Conservation (phyloP, 345 rosid genomes). For the Syzygium grande region DNA sequence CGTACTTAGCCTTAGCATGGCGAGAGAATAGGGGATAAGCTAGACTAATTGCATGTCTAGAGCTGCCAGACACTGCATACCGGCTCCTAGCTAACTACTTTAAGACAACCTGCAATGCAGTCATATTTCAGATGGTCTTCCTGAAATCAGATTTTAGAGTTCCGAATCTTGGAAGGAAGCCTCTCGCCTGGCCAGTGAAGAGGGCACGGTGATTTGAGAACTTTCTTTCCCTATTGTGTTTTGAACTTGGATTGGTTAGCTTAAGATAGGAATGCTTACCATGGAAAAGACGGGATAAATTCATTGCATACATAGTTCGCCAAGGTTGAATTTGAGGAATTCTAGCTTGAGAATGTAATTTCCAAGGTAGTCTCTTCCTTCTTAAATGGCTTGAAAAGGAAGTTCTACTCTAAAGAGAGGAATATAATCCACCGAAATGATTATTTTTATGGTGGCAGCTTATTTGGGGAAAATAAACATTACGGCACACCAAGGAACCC, state of each 20-base stretch:
- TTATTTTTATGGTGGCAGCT: conserved; percentile 1
- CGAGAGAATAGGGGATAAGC: neutral
- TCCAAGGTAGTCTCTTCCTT: neutral
- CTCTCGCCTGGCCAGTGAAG: neutral
- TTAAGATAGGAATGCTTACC: neutral
- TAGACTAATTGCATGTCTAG: neutral
- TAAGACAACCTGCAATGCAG: neutral
- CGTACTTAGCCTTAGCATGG: neutral
- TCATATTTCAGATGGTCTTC: neutral
- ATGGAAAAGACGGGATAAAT: neutral
- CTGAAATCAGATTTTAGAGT: neutral
- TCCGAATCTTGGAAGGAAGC: neutral
- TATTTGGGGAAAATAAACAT: conserved; percentile 7
- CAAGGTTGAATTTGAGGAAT: neutral
- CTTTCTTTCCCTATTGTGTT: neutral
- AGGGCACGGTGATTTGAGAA: neutral
- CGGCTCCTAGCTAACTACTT: neutral
- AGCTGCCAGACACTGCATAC: neutral
- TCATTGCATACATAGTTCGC: neutral
- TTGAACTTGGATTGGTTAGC: neutral
- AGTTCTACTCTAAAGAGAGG: neutral
- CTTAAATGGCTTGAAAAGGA: neutral
- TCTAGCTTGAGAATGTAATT: neutral
- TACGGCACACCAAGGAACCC: conserved; percentile 10
- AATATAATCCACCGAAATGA: neutral